Conservation (phyloP, 768 basidiomycete species). For the Phanerochaete carnosa region DNA sequence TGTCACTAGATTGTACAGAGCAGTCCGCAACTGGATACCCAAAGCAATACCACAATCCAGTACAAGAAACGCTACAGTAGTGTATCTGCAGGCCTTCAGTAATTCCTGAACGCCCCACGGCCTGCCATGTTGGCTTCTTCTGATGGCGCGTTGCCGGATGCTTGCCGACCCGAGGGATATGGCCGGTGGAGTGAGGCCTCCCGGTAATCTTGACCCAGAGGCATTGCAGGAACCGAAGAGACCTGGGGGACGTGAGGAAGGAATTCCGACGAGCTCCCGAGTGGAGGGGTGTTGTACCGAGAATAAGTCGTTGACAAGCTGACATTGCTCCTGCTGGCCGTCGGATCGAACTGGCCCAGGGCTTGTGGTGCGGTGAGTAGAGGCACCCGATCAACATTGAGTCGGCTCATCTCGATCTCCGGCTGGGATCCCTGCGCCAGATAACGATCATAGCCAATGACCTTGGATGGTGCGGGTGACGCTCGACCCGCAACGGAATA, state of each 20-base stretch:
- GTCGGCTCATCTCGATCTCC: conserved; percentile 52
- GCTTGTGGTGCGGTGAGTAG: conserved; percentile 37
- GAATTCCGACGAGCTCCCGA: conserved; percentile 15
- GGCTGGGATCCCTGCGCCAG: conserved; percentile 44
- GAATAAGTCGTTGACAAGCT: conserved; percentile 6
- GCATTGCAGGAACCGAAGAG: conserved; percentile 38
- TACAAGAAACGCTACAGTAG: neutral
- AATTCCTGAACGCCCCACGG: conserved; percentile 26
- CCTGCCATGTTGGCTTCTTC: conserved; percentile 26
- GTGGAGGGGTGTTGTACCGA: conserved; percentile 1
- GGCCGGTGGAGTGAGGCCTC: conserved; percentile 68
- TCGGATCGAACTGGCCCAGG: conserved; percentile 20
- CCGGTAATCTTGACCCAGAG: conserved; percentile 42
- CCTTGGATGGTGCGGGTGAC: conserved; percentile 36
- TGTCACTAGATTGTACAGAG: neutral
- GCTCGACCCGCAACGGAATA: conserved; percentile 37
- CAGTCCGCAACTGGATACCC: neutral
- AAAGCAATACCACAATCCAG: neutral
- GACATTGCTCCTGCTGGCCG: conserved; percentile 18
- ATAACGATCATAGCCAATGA: conserved; percentile 54
- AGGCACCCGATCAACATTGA: conserved; percentile 59
- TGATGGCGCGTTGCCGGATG: conserved; percentile 18
- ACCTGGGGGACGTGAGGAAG: conserved; percentile 34
- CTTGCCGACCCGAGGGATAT: conserved; percentile 19
- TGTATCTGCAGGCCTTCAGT: conserved; percentile 5